phyloP scores from a whole-genome alignment of 116 monocot genomes.

The Iris pallida region DNA sequence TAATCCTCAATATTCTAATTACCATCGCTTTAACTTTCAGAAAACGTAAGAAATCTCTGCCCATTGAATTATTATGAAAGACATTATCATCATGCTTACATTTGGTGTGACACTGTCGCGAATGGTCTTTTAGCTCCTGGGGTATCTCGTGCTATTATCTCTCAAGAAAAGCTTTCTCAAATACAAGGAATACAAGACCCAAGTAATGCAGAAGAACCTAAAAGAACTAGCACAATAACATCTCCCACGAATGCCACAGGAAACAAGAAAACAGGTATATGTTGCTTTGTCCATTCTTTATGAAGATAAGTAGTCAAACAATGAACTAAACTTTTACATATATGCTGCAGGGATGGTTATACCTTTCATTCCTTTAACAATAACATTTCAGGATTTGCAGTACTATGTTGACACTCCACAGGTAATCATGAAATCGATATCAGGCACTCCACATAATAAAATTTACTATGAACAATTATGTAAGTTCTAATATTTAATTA shows the following conservation, averaged over 20 bases:
- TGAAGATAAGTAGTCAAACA: not conserved
- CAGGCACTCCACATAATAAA: not conserved
- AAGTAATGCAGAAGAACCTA: not conserved
- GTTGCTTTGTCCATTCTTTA: not conserved
- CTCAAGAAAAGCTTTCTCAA: constrained; percentile 54
- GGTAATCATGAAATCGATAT: constrained; percentile 27
- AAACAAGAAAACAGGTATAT: constrained; percentile 24
- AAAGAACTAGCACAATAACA: not conserved
- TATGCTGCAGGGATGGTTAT: constrained; percentile 58
- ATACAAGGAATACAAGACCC: constrained; percentile 21
- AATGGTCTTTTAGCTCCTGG: constrained; percentile 40
- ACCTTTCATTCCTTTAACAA: constrained; percentile 70
- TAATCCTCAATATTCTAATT: constrained; percentile 62
- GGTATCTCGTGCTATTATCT: constrained; percentile 62
- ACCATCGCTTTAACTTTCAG: constrained; percentile 53
- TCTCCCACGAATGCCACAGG: constrained; percentile 11
- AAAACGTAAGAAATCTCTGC: constrained; percentile 34
- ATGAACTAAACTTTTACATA: not conserved
- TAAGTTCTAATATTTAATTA: not conserved
- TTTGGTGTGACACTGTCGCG: no score
- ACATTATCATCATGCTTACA: no score
- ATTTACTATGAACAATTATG: not conserved
- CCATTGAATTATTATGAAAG: no score
- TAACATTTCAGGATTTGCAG: constrained; percentile 66
- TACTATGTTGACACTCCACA: constrained; percentile 73